Conservation (phyloP, 352 stramenopile genomes). For the Phytophthora fragariaefolia region DNA sequence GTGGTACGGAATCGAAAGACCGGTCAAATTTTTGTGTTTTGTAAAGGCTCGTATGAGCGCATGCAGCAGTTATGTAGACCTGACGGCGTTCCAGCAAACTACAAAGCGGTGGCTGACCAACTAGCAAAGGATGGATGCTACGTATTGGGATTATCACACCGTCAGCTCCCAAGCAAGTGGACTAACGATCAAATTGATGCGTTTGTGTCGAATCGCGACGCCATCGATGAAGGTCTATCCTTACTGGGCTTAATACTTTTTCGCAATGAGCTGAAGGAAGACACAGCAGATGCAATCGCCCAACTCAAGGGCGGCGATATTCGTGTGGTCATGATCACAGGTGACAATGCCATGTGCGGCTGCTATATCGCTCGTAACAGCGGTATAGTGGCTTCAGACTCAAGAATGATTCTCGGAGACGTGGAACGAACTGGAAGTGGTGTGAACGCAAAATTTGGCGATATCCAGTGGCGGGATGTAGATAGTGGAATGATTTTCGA, state of each 20-base stretch:
- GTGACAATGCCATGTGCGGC: constrained; percentile 60
- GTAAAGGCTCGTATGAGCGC: constrained; percentile 80
- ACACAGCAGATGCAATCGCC: constrained; percentile 61
- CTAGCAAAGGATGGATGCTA: constrained; percentile 78
- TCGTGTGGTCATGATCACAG: constrained; percentile 77
- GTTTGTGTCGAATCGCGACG: constrained; percentile 63
- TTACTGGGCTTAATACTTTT: constrained; percentile 84
- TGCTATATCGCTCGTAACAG: constrained; percentile 51
- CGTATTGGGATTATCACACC: constrained; percentile 66
- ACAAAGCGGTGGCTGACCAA: constrained; percentile 38
- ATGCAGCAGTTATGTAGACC: constrained; percentile 61
- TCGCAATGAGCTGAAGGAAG: constrained; percentile 80
- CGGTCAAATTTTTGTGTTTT: constrained; percentile 61
- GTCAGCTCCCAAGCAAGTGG: constrained; percentile 42
- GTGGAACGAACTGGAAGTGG: constrained; percentile 8
- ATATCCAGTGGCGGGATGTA: constrained; percentile 39
- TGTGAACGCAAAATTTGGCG: constrained; percentile 14
- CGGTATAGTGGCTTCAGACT: constrained; percentile 37
- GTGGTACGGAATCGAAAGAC: constrained; percentile 56
- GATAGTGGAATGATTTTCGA: constrained; percentile 32
- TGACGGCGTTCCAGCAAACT: constrained; percentile 65
- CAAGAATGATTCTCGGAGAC: constrained; percentile 46
- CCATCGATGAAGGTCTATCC: constrained; percentile 72
- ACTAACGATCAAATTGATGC: constrained; percentile 43
- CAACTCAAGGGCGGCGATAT: constrained; percentile 65